Evolutionary conservation across 257 asterid genomes (phyloP).

Genomic region (Galeopsis tetrahit): DNA sequence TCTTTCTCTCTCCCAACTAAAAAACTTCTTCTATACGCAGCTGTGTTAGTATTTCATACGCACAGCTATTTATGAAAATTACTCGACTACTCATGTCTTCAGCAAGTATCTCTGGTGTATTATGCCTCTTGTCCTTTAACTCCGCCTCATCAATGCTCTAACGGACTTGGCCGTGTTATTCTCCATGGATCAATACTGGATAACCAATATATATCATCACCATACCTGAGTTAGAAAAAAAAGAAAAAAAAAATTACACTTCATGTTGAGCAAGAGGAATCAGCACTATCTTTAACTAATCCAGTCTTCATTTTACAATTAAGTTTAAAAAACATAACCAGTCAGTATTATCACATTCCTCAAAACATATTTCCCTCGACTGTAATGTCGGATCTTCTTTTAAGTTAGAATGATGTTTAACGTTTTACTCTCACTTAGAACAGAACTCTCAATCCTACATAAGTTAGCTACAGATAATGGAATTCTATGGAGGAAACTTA

Average conservation of each 20-base stretch:
- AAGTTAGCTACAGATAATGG: constrained; percentile 28
- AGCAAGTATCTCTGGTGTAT: constrained; percentile 20
- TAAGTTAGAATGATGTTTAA: constrained; percentile 16
- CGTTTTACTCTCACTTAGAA: constrained; percentile 21
- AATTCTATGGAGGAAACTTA: constrained; percentile 20
- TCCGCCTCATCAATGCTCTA: constrained; percentile 12
- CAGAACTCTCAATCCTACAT: constrained; percentile 27
- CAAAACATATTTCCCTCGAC: background rate
- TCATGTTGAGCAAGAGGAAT: constrained; percentile 15
- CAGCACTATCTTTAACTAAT: background rate
- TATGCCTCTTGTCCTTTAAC: background rate
- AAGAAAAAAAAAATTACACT: constrained; percentile 2
- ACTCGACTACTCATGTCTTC: background rate
- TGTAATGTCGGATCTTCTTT: constrained; percentile 10
- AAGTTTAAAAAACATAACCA: constrained; percentile 4
- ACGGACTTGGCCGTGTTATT: constrained; percentile 15
- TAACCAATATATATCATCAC: constrained; percentile 17
- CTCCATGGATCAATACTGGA: constrained; percentile 12
- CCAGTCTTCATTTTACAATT: constrained; percentile 1
- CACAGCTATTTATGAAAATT: constrained; percentile 1
- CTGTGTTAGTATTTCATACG: constrained; percentile 17
- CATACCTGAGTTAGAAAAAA: constrained; percentile 31
- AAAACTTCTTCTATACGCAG: background rate
- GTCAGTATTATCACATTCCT: background rate
- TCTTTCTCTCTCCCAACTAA: constrained; percentile 1